These are phyloP conservation scores for Maudiozyma serrabonitensis DNA, from an alignment of 805 yeast species.

Conservation along the genomic window DNA sequence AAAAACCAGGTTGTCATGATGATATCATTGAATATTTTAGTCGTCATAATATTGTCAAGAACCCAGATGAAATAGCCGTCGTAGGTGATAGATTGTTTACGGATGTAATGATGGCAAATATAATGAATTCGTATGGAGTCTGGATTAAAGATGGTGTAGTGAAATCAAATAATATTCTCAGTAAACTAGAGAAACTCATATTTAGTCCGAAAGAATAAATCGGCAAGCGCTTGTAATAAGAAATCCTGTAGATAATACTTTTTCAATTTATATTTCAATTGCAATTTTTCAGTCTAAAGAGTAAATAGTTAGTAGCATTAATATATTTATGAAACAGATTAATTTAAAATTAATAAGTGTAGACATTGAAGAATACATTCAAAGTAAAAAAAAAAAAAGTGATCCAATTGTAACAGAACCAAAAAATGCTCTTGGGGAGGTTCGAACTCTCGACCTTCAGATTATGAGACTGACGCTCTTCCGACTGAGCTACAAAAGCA, in stretches of 20 bases:
- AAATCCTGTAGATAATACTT: not conserved
- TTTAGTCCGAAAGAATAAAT: not conserved
- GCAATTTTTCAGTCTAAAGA: no score
- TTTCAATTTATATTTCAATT: no score
- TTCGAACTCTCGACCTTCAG: conserved; percentile 41
- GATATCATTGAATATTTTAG: conserved; percentile 59
- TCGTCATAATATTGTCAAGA: conserved; percentile 34
- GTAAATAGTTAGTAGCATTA: no score
- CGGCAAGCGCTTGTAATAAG: not conserved
- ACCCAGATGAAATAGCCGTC: conserved; percentile 62
- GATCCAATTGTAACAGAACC: not conserved
- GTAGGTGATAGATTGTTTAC: conserved; percentile 90
- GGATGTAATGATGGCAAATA: conserved; percentile 86
- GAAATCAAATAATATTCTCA: conserved; percentile 27
- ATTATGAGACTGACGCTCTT: conserved; percentile 42
- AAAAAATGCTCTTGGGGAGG: conserved; percentile 35
- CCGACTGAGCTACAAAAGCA: conserved; percentile 37
- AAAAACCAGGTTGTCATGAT: conserved; percentile 71
- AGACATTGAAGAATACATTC: no score
- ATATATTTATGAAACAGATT: no score
- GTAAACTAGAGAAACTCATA: conserved; percentile 11
- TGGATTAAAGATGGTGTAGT: conserved; percentile 80
- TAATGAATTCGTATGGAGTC: conserved; percentile 78
- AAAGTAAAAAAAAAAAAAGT: no score
- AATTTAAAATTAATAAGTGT: no score